Evolutionary conservation across 2,329 filamentous ascomycete genomes (phyloP).

Genomic region (Macroventuria anomochaeta): DNA sequence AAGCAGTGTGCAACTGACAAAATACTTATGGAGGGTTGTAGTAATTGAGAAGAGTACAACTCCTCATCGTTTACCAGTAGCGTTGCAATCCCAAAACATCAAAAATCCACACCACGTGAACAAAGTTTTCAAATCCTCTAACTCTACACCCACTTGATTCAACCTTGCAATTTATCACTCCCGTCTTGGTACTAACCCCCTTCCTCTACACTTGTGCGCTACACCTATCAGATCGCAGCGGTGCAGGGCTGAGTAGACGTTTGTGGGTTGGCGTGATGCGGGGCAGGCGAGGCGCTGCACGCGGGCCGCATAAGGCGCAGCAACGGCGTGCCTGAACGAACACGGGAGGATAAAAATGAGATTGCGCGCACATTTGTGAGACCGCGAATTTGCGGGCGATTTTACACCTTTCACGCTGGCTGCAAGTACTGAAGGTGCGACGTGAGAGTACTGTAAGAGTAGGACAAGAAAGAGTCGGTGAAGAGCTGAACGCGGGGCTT

Average conservation of each 20-base stretch:
- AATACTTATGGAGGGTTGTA: too few relatives aligned
- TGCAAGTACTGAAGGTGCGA: too few relatives aligned
- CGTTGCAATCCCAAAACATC: background rate
- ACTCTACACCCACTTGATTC: background rate
- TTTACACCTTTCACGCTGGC: too few relatives aligned
- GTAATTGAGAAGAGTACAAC: too few relatives aligned
- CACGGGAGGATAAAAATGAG: background rate
- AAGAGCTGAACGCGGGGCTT: slow-evolving; percentile 1
- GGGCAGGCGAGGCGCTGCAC: background rate
- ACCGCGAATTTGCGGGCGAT: too few relatives aligned
- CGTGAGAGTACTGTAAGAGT: background rate
- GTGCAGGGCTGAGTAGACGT: background rate
- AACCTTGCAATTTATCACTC: slow-evolving; percentile 8
- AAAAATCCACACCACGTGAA: background rate
- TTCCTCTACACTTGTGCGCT: background rate
- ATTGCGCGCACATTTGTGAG: background rate
- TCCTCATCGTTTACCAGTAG: too few relatives aligned
- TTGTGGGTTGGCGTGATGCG: background rate
- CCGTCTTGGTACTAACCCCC: background rate
- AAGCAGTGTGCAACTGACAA: background rate
- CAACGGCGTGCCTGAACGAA: background rate
- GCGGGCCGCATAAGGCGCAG: slow-evolving; percentile 14
- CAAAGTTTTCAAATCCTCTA: background rate
- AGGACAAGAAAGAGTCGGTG: background rate
- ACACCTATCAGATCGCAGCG: slow-evolving; percentile 3